A percentile compares a stretch with the other conserved stretches of the same genome.
phyloP scores from a whole-genome alignment of 108 stramenopile genomes.

The Cyclotella atomus region DNA sequence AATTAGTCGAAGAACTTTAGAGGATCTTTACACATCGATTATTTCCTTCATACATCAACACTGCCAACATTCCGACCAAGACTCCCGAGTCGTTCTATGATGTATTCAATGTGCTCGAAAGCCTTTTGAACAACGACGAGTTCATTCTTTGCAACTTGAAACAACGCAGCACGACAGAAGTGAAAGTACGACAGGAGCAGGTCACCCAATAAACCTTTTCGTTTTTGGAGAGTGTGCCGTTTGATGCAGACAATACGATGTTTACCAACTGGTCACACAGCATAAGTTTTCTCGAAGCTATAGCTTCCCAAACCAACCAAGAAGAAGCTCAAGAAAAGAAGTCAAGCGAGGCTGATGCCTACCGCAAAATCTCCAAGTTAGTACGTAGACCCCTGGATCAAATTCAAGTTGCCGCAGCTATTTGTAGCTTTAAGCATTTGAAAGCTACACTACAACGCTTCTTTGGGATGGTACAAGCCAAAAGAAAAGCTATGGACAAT shows the following conservation, averaged over 20 bases:
- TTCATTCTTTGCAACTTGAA: slow-evolving; percentile 15
- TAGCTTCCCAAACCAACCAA: background rate
- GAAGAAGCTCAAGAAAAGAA: slow-evolving; percentile 26
- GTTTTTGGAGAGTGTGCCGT: slow-evolving; percentile 3
- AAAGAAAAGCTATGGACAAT: background rate
- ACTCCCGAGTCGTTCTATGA: slow-evolving; percentile 4
- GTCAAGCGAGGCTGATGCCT: slow-evolving; percentile 24
- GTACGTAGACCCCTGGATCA: background rate
- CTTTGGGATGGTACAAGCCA: background rate
- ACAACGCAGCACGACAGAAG: background rate
- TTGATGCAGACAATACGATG: background rate
- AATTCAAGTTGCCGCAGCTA: background rate
- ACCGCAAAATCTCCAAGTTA: background rate
- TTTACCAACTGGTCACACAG: slow-evolving; percentile 10
- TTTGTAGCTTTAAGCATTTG: slow-evolving; percentile 7
- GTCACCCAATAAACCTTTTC: background rate
- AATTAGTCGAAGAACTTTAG: slow-evolving; percentile 13
- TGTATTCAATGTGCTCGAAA: background rate
- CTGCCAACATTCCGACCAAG: background rate
- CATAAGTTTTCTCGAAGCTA: slow-evolving; percentile 9
- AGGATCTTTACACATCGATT: background rate
- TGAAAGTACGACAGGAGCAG: background rate
- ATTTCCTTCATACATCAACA: background rate
- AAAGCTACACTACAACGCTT: slow-evolving; percentile 3
- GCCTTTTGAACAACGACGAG: background rate